Evolutionary conservation across 2,329 filamentous ascomycete species (phyloP), one percentile per base, ranked within the genome.

Genomic region (Cucurbitaria berberidis): DNA sequence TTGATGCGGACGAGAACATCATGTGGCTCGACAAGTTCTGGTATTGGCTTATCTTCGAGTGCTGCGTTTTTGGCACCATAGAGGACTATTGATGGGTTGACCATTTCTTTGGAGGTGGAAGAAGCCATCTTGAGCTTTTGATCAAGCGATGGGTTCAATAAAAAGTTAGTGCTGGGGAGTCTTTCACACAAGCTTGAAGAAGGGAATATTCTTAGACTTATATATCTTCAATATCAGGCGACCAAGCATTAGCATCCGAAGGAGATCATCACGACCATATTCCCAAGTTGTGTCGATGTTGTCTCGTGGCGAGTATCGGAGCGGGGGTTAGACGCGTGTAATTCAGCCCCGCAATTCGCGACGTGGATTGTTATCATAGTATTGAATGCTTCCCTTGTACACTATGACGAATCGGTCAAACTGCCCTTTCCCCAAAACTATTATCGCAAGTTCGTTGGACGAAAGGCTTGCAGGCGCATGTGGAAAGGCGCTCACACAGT

Each of bases 1-100:
- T 74, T 72, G 34, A 81, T 76, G n/a, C 74, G 73, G 8, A 80
- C 66, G 22, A 80, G 68, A 16, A 80, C 74, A 57, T 80, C 77
- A 48, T 75, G 64, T 0, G 72, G 67, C 11, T 75, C 63, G 7
- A 66, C 51, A 5, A 78, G 63, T 3, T 59, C 53, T 2, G 78
- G 77, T 1, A 77, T 59, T 0, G 74, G 71, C 7, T 57, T 67
- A 45, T 79, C 73, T 60, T 78, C 72, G 21, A 77, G 64, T 35
- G 66, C 69, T 5, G 74, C 75, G 32, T 73, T 67, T 16, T 69
- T 66, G 0, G 77, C 62, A 2, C 70, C 73, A 48, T 78, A 77
- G 1, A 80, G 70, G 2, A 80, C 64, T 41, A 77, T 74, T 0
- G 76, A 78, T 2, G 75, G 77, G 51, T 80, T 80, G 50, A 72